These are phyloP conservation scores for Geotrichum restrictum DNA, from an alignment of 1,139 yeast genomes.

Conservation along the genomic window DNA sequence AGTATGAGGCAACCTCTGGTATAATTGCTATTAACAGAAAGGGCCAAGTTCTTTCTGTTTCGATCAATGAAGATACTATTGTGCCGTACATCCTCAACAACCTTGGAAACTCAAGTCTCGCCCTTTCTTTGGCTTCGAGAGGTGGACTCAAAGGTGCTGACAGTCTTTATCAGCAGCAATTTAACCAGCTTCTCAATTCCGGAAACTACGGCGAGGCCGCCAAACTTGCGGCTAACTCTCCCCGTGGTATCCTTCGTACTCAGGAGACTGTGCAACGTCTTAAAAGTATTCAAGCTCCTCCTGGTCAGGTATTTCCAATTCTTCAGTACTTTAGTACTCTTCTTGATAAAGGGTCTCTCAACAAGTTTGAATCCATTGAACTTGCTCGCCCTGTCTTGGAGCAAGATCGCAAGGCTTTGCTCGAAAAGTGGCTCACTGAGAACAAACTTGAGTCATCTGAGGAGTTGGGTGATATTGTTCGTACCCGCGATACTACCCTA, in stretches of 20 bases:
- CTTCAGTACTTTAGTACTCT: conserved; percentile 88
- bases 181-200: conserved; percentile 73
- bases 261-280: conserved; percentile 91
- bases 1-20: conserved; percentile 68
- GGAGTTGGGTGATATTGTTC: conserved; percentile 93
- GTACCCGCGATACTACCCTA: conserved; percentile 76
- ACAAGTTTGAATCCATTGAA: conserved; percentile 91
- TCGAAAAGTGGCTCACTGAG: conserved; percentile 95
- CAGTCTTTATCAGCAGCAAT: conserved; percentile 83
- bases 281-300: conserved; percentile 88
- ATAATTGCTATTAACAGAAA: conserved; percentile 88
- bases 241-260: conserved; percentile 75
- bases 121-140: conserved; percentile 84
- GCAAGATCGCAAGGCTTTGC: conserved; percentile 89
- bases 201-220: conserved; percentile 94
- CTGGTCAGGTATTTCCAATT: conserved; percentile 93
- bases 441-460: conserved; percentile 91
- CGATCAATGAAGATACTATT: conserved; percentile 76
- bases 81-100: conserved; percentile 87
- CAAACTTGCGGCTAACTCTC: conserved; percentile 93
- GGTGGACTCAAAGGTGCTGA: conserved; percentile 98
- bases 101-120: conserved; percentile 80
- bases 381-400: conserved; percentile 93
- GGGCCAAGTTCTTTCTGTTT: conserved; percentile 93
- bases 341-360: conserved; percentile 87